A percentile compares a stretch with the other conserved stretches of the same genome.
phyloP scores from a whole-genome alignment of 306 rosid species.

The Mucuna pruriens region DNA sequence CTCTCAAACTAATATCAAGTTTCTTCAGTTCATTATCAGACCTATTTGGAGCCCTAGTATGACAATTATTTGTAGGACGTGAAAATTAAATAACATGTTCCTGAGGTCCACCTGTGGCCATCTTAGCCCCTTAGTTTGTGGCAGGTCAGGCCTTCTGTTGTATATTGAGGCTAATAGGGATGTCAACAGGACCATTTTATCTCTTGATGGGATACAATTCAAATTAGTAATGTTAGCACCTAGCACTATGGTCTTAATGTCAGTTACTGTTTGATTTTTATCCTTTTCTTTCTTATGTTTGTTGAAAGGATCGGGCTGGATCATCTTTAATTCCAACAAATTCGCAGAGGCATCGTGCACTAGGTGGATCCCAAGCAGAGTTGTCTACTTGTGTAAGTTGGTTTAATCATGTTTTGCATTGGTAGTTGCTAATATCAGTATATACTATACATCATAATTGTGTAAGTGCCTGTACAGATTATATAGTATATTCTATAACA shows the following conservation, averaged over 20 bases:
- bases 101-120: neutral
- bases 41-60: neutral
- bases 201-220: neutral
- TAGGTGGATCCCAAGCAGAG: conserved; percentile 32
- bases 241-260: neutral
- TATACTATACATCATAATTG: neutral
- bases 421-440: conserved; percentile 21
- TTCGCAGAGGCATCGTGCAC: conserved; percentile 33
- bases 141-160: neutral
- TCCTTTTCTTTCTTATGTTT: neutral
- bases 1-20: neutral
- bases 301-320: conserved; percentile 38
- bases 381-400: conserved; percentile 56
- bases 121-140: neutral
- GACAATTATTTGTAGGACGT: neutral
- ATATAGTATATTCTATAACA: neutral
- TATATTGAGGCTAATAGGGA: neutral
- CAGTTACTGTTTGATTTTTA: neutral
- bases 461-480: conserved; percentile 1
- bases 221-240: neutral
- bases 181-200: neutral
- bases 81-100: conserved; percentile 14
- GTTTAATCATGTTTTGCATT: conserved; percentile 22
- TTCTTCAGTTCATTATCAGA: neutral
- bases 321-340: conserved; percentile 34